A percentile compares a stretch with the other conserved stretches of the same genome.
phyloP scores from a whole-genome alignment of 176 grass and related monocot genomes.

The Chrysopogon serrulatus region DNA sequence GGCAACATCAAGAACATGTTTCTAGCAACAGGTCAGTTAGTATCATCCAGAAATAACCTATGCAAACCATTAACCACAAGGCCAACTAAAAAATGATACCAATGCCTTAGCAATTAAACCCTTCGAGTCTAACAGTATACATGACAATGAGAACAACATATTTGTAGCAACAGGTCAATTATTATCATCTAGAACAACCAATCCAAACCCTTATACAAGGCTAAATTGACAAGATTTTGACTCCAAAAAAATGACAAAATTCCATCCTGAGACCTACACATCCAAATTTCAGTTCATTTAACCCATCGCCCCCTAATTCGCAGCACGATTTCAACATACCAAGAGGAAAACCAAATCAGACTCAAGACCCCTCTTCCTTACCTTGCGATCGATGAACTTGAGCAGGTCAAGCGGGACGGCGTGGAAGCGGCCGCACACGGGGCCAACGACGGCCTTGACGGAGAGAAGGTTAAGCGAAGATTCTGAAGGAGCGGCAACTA shows the following conservation, averaged over 20 bases:
- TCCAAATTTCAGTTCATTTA: neutral
- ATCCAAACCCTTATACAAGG: neutral
- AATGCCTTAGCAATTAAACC: too few relatives aligned
- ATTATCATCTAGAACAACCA: too few relatives aligned
- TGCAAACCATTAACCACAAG: too few relatives aligned
- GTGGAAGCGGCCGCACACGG: slow-evolving; percentile 75
- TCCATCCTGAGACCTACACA: neutral
- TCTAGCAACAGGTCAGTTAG: neutral
- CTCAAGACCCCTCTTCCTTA: neutral
- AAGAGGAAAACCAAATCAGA: neutral
- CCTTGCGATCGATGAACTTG: slow-evolving; percentile 89
- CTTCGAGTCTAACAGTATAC: too few relatives aligned
- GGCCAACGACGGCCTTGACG: slow-evolving; percentile 78
- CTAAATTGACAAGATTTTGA: too few relatives aligned
- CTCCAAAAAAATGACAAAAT: neutral
- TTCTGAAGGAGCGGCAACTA: too few relatives aligned
- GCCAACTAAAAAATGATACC: too few relatives aligned
- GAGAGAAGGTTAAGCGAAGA: too few relatives aligned
- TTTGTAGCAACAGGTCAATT: too few relatives aligned
- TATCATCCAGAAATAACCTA: neutral
- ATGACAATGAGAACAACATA: too few relatives aligned
- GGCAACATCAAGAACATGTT: neutral
- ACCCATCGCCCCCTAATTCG: neutral
- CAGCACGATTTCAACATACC: neutral
- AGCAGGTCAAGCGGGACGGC: slow-evolving; percentile 62